Conservation (phyloP, 257 asterid species). For the Nicotiana undulata region DNA sequence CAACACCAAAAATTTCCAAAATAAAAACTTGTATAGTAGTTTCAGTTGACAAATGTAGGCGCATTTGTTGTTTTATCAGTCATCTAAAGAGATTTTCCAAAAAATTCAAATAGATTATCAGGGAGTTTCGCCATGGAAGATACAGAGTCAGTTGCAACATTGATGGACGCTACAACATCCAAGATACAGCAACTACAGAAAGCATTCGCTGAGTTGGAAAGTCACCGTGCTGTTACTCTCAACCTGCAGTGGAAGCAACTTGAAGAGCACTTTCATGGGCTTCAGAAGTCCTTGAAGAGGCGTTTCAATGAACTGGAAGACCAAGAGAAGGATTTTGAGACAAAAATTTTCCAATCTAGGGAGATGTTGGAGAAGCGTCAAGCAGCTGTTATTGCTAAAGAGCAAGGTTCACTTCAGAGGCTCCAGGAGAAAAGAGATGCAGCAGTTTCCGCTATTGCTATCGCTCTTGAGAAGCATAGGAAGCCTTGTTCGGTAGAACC, state of each 20-base stretch:
- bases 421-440: slow-evolving; percentile 97
- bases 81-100: neutral
- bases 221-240: slow-evolving; percentile 83
- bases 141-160: slow-evolving; percentile 41
- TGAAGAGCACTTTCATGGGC: slow-evolving; percentile 91
- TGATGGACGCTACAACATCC: slow-evolving; percentile 74
- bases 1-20: neutral
- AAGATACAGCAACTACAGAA: slow-evolving; percentile 87
- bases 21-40: neutral
- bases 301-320: slow-evolving; percentile 92
- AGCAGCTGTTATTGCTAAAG: slow-evolving; percentile 69
- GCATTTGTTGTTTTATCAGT: neutral
- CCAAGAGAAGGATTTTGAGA: slow-evolving; percentile 82
- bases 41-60: neutral
- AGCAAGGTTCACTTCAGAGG: slow-evolving; percentile 72
- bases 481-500: slow-evolving; percentile 33
- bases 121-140: slow-evolving; percentile 52
- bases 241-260: slow-evolving; percentile 94
- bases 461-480: slow-evolving; percentile 46
- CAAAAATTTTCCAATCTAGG: slow-evolving; percentile 54
- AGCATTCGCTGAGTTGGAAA: slow-evolving; percentile 95
- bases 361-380: slow-evolving; percentile 70
- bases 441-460: slow-evolving; percentile 73
- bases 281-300: slow-evolving; percentile 89
- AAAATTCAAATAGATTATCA: neutral